Evolutionary conservation across 306 rosid genomes (phyloP), one percentile per base, ranked within the genome.

Genomic region (Dryas octopetala): DNA sequence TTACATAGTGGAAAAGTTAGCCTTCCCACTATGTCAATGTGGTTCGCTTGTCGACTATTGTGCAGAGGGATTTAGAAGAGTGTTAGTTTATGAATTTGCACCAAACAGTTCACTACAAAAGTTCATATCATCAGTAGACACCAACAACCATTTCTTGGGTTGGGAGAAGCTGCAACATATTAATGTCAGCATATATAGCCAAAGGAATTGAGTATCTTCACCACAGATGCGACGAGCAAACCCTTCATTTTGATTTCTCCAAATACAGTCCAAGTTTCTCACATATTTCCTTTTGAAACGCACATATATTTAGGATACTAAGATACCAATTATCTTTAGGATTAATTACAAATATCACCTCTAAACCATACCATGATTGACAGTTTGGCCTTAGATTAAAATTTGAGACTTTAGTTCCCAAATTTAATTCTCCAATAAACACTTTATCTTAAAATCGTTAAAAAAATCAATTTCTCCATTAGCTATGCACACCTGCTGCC

Each of bases 401-500:
- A 28, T 28, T 28, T 28, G 38, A 28, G 0, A 28, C 38, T 28
- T 28, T 28, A 1, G 38, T 28, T 28, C 38, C 38, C 38, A 28
- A 28, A 28, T 28, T 28, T 2, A 28, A 28, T 28, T 28, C 38
- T 28, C 1, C 38, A 28, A 28, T 1, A 28, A 28, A 1, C 1
- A 1, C 1, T 28, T 28, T 28, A 28, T n/a, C 32, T 28, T 28
- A 28, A 28, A 28, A 2, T 28, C 32, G 2, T 28, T 28, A 28
- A 28, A 28, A 28, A 28, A 28, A 28, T 28, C 2, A 28, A 1
- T 1, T 28, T 28, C 38, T 28, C 0, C 1, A 28, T 0, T 28
- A 0, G 0, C 23, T 28, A 1, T 1, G 1, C 1, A 1, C 38
- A 28, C 1, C 0, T 0, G 1, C 0, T 28, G 38, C 38, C 38